Evolutionary conservation across 305 asterid genomes (phyloP), one percentile per base, ranked within the genome.

Genomic region (Fraxinus sp.): DNA sequence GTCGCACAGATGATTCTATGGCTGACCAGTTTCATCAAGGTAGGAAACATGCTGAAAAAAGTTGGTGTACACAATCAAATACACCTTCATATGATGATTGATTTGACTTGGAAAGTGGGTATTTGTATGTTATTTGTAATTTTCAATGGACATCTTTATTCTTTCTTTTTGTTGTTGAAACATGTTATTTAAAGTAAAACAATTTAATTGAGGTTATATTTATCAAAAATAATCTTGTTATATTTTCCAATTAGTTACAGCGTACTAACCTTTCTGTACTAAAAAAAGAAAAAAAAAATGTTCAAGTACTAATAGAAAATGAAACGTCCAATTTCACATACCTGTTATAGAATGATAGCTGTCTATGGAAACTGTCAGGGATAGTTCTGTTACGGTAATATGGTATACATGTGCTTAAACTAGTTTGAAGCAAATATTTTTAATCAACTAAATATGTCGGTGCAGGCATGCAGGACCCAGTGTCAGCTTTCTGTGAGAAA

Each of bases 391-490:
- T n/a, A 7, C 9, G 28, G 77, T 32, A 16, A 22, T 68, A 28
- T 28, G 74, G 74, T 28, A 68, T 68, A 26, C 76, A 78, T 80
- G 30, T 49, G 37, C 24, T 76, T 33, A 85, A 74, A 55, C 80
- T 6, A 77, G 20, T 80, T 16, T 37, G 76, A 24, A 22, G 78
- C 68, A 36, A 74, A 79, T 77, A 80, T 78, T 73, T 79, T 80
- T 85, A 82, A 82, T 83, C 71, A 78, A 74, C 77, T 32, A 16
- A 46, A 68, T 83, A 41, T 86, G 71, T 86, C 79, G 88, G 71
- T 74, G 83, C 94, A 96, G 98, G 93, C 86, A 79, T 88, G 87
- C 93, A 78, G 79, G 93, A 88, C 78, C 91, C 89, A 66, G 92
- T 86, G 76, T 78, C 90, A 82, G 85, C 88, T 84, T 90, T 93